Percentiles rank a stretch among this genome's conserved stretches.
Conservation (phyloP, 805 yeast species). For the Kodamaea kaohsiungensis region DNA sequence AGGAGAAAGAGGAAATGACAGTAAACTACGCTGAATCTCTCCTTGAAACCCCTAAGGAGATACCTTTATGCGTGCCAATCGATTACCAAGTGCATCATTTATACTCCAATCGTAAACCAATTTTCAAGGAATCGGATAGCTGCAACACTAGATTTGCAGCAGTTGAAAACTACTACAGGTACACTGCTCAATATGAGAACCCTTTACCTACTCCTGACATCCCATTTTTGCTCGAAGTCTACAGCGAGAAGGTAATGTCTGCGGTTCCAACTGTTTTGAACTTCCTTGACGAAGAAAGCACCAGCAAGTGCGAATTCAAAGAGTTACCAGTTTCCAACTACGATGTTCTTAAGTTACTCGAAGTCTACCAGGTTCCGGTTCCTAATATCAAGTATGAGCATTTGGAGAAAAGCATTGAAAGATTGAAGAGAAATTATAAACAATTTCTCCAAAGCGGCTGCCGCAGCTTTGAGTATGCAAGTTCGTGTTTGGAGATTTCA, state of each 20-base stretch:
- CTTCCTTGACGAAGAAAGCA: not conserved
- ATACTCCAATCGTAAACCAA: not conserved
- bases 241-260: not conserved
- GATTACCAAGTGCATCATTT: no score
- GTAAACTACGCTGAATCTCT: not conserved
- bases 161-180: not conserved
- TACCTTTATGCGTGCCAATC: no score
- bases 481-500: not conserved
- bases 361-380: not conserved
- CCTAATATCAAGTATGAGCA: not conserved
- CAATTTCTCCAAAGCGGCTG: not conserved
- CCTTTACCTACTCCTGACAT: not conserved
- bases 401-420: not conserved
- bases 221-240: not conserved
- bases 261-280: not conserved
- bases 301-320: not conserved
- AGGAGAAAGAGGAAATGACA: not conserved
- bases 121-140: not conserved
- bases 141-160: not conserved
- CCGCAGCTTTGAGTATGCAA: not conserved
- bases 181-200: not conserved
- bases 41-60: not conserved
- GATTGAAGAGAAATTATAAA: not conserved
- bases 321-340: not conserved
- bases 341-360: not conserved